Conservation (phyloP, 441 rosid species). For the Croton laevigatus region DNA sequence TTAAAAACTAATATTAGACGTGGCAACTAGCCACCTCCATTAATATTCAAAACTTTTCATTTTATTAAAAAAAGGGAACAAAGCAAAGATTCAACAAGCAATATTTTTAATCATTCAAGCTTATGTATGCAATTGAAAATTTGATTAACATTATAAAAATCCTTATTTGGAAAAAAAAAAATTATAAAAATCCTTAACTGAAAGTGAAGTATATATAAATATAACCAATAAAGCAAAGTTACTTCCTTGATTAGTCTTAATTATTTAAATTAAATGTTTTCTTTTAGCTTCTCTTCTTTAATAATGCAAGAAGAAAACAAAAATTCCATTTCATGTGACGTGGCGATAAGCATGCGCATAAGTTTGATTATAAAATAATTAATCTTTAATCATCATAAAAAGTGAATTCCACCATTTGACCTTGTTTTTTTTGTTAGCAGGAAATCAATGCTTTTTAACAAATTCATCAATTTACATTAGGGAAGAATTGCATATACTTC, state of each 20-base stretch:
- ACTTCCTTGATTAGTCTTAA: not conserved
- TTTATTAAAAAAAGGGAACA: not conserved
- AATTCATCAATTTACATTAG: no score
- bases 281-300: not conserved
- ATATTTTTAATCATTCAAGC: not conserved
- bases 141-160: not conserved
- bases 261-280: constrained; percentile 5
- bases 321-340: not conserved
- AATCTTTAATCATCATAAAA: no score
- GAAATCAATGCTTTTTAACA: no score
- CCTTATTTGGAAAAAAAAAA: no score
- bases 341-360: constrained; percentile 14
- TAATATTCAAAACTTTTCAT: not conserved
- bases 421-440: no score
- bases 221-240: not conserved
- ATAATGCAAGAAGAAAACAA: not conserved
- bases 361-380: not conserved
- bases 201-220: not conserved
- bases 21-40: not conserved
- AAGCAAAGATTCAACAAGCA: not conserved
- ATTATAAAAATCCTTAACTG: not conserved
- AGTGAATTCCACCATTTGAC: no score
- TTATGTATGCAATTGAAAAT: not conserved
- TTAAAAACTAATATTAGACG: not conserved
- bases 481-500: no score